Percentiles rank a stretch among this genome's conserved stretches.
Conservation (phyloP, 805 yeast species). For the Wickerhamiella domercqiae region DNA sequence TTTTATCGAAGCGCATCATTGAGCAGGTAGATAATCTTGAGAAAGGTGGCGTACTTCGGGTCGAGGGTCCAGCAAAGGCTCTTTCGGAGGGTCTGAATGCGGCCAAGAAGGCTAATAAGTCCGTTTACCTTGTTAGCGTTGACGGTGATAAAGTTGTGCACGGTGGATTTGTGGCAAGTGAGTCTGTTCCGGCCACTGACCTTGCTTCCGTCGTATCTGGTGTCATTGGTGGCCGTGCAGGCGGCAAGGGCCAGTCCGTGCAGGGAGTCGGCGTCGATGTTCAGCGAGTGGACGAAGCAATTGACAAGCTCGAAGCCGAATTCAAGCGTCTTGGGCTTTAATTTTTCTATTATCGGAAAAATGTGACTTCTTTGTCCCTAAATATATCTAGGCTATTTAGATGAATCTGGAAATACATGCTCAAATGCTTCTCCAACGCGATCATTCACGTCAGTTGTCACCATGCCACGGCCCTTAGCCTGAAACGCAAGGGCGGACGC, state of each 20-base stretch:
- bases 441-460: constrained; percentile 66
- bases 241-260: constrained; percentile 92
- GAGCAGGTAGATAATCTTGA: constrained; percentile 63
- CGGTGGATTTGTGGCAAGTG: constrained; percentile 72
- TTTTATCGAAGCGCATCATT: constrained; percentile 65
- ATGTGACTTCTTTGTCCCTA: too few species aligned
- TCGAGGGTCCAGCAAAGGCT: constrained; percentile 69
- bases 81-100: constrained; percentile 82
- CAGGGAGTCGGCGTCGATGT: constrained; percentile 94
- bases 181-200: constrained; percentile 55
- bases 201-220: constrained; percentile 57
- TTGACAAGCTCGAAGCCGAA: constrained; percentile 48
- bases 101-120: constrained; percentile 26
- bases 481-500: constrained; percentile 53
- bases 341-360: not conserved
- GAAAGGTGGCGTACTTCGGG: constrained; percentile 43
- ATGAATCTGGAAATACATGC: too few species aligned
- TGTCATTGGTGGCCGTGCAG: constrained; percentile 89
- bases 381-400: too few species aligned
- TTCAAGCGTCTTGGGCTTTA: constrained; percentile 22
- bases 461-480: constrained; percentile 60
- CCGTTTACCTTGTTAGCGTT: constrained; percentile 31
- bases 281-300: constrained; percentile 53
- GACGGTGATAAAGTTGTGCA: constrained; percentile 63
- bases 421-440: constrained; percentile 50